Conservation (phyloP, 345 rosid genomes). For the Eucalyptus erythrocorys region DNA sequence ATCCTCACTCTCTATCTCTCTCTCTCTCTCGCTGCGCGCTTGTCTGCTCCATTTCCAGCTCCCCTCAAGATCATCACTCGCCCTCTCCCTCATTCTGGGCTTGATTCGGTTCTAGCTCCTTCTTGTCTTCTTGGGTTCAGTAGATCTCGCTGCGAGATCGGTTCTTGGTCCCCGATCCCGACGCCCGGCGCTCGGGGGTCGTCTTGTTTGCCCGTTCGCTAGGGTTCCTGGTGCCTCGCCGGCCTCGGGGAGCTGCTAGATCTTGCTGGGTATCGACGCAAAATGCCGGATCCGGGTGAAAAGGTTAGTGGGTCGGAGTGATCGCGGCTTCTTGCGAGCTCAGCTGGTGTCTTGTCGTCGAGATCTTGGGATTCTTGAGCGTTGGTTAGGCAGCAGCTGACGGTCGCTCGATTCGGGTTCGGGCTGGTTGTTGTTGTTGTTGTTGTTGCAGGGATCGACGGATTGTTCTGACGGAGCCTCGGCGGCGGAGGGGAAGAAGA, state of each 20-base stretch:
- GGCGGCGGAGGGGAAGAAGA: slow-evolving; percentile 12
- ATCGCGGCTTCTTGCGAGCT: background rate
- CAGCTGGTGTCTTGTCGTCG: background rate
- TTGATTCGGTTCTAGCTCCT: background rate
- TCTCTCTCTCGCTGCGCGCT: background rate
- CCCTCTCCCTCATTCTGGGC: background rate
- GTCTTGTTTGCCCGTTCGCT: background rate
- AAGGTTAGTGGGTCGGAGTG: slow-evolving; percentile 9
- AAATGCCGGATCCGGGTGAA: slow-evolving; percentile 6
- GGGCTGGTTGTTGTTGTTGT: too few species aligned
- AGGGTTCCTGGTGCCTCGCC: background rate
- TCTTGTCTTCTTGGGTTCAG: background rate
- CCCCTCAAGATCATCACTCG: background rate
- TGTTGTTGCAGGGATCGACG: background rate
- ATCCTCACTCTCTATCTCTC: background rate
- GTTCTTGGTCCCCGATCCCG: background rate
- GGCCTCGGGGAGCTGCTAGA: background rate
- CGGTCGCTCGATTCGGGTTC: background rate
- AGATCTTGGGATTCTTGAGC: background rate
- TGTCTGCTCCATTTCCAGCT: background rate
- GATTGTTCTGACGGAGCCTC: background rate
- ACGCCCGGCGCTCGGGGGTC: background rate
- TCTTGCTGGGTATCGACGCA: background rate
- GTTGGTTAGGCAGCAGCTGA: background rate
- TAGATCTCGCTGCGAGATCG: background rate